phyloP scores from a whole-genome alignment of 352 stramenopile species.

The Pythium pyrilobum region DNA sequence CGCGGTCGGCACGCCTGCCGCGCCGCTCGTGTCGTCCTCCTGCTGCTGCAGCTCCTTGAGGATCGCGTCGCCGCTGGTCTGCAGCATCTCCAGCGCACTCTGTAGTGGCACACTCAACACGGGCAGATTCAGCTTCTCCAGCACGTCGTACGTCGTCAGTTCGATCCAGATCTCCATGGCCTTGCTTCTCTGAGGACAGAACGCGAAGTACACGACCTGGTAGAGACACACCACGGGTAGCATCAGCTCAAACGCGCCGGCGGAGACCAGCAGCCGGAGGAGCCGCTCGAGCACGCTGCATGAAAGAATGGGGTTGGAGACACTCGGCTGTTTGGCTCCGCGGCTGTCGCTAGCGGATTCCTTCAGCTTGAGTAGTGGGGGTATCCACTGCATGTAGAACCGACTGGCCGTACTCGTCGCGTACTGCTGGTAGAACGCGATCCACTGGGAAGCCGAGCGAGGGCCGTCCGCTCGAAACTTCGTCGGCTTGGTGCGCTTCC shows the following conservation, averaged over 20 bases:
- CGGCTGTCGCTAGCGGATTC: neutral
- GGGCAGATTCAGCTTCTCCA: slow-evolving; percentile 42
- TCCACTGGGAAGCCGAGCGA: slow-evolving; percentile 30
- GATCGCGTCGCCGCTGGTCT: slow-evolving; percentile 28
- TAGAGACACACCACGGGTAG: slow-evolving; percentile 45
- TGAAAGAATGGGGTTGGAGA: slow-evolving; percentile 50
- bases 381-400: slow-evolving; percentile 49
- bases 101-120: slow-evolving; percentile 41
- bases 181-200: slow-evolving; percentile 24
- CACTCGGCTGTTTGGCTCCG: slow-evolving; percentile 5
- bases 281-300: slow-evolving; percentile 42
- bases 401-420: slow-evolving; percentile 29
- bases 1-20: neutral
- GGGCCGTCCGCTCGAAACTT: slow-evolving; percentile 18
- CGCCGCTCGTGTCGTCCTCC: neutral
- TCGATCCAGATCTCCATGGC: slow-evolving; percentile 53
- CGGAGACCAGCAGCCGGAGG: slow-evolving; percentile 27
- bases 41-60: slow-evolving; percentile 42
- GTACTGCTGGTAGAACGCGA: slow-evolving; percentile 41
- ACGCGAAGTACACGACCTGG: slow-evolving; percentile 40
- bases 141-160: slow-evolving; percentile 34
- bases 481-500: slow-evolving; percentile 33
- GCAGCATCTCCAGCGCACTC: slow-evolving; percentile 46
- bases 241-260: slow-evolving; percentile 27
- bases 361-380: slow-evolving; percentile 18